phyloP scores from a whole-genome alignment of 306 rosid species.

The Citrullus colocynthis region DNA sequence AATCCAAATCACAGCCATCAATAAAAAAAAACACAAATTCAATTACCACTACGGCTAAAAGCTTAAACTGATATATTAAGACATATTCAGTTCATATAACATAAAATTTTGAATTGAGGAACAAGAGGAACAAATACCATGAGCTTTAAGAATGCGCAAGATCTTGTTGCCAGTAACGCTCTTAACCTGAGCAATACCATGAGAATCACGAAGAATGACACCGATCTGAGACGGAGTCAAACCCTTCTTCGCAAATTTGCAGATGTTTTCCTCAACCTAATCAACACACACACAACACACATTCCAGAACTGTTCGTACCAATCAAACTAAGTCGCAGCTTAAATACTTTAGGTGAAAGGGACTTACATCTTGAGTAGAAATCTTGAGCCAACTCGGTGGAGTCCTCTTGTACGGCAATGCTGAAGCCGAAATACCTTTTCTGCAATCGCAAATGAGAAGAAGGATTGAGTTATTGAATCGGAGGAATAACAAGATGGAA shows the following conservation, averaged over 20 bases:
- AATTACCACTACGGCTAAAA: not conserved
- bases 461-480: not conserved
- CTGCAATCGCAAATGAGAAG: not conserved
- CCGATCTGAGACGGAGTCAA: constrained; percentile 23
- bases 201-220: constrained; percentile 60
- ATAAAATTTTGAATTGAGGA: not conserved
- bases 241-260: constrained; percentile 65
- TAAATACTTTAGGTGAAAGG: not conserved
- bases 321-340: not conserved
- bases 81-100: not conserved
- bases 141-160: constrained; percentile 55
- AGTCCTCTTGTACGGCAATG: constrained; percentile 12
- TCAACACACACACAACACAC: not conserved
- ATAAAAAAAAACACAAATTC: not conserved
- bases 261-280: constrained; percentile 53
- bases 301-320: not conserved
- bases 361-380: constrained; percentile 8
- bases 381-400: constrained; percentile 10
- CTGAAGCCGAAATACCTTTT: constrained; percentile 8
- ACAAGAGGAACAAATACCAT: constrained; percentile 14
- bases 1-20: not conserved
- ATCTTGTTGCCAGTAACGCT: constrained; percentile 50
- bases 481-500: not conserved
- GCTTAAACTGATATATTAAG: not conserved
- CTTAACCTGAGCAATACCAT: constrained; percentile 55